These are phyloP conservation scores for Fraxinus nigra DNA, from an alignment of 305 asterid species.

Conservation along the genomic window DNA sequence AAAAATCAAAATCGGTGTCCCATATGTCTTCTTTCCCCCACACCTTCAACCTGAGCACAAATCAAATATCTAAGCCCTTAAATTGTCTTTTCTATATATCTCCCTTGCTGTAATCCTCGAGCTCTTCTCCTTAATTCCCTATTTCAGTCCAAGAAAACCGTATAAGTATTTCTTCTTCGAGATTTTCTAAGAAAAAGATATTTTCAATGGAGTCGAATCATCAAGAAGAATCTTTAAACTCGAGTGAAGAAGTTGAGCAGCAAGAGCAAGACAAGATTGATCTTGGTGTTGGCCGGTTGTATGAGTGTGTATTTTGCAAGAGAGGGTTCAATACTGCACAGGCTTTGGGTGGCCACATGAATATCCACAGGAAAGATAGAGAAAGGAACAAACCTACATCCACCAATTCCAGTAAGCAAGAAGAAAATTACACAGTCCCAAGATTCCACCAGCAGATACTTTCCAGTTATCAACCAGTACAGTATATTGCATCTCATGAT, in stretches of 20 bases:
- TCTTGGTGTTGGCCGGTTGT: slow-evolving; percentile 52
- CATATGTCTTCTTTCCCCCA: slow-evolving; percentile 4
- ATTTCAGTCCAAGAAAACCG: neutral
- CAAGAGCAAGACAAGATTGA: slow-evolving; percentile 22
- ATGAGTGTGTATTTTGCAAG: slow-evolving; percentile 80
- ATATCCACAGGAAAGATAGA: slow-evolving; percentile 66
- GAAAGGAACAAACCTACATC: slow-evolving; percentile 39
- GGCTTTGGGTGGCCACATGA: slow-evolving; percentile 91
- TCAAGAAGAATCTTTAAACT: slow-evolving; percentile 26
- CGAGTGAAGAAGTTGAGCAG: slow-evolving; percentile 32
- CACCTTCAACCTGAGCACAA: neutral
- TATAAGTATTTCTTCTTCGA: neutral
- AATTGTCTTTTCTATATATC: slow-evolving; percentile 21
- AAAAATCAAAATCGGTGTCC: slow-evolving; percentile 13
- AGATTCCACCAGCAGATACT: slow-evolving; percentile 6
- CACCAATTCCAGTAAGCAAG: slow-evolving; percentile 17
- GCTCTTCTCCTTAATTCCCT: neutral
- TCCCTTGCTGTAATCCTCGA: slow-evolving; percentile 7
- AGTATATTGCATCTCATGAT: slow-evolving; percentile 15
- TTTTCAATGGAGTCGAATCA: slow-evolving; percentile 28
- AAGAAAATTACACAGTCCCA: neutral
- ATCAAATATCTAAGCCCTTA: slow-evolving; percentile 23
- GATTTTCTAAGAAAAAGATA: neutral
- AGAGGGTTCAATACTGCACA: slow-evolving; percentile 80
- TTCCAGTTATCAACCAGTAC: neutral